Evolutionary conservation across 768 basidiomycete genomes (phyloP).

Genomic region (Lyophyllum semitale): DNA sequence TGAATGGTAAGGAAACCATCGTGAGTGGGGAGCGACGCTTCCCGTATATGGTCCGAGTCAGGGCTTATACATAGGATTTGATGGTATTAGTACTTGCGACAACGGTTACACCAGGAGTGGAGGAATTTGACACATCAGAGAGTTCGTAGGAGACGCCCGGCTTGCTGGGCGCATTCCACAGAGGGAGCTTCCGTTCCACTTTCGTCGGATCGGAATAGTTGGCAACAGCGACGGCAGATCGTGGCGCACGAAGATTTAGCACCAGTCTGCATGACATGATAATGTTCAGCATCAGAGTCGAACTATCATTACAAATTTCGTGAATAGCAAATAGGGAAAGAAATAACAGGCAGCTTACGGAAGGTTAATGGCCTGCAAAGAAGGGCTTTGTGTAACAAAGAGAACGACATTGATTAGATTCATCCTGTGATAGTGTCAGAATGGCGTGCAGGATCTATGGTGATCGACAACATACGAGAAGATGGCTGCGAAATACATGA

Average conservation of each 20-base stretch:
- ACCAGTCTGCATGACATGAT: conserved; percentile 26
- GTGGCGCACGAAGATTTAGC: conserved; percentile 22
- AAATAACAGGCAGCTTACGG: conserved; percentile 14
- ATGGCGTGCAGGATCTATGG: not conserved
- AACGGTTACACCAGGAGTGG: not conserved
- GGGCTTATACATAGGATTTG: not conserved
- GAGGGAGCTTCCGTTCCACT: not conserved
- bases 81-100: not conserved
- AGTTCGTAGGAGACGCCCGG: not conserved
- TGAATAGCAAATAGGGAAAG: not conserved
- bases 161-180: conserved; percentile 7
- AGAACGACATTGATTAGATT: conserved; percentile 23
- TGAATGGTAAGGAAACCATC: too few relatives aligned
- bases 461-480: conserved; percentile 11
- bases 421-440: conserved; percentile 10
- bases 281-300: conserved; percentile 24
- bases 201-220: not conserved
- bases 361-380: conserved; percentile 21
- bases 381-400: conserved; percentile 15
- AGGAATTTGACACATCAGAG: not conserved
- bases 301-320: conserved; percentile 1
- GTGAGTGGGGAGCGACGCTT: too few relatives aligned
- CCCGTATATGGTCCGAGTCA: too few relatives aligned
- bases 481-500: conserved; percentile 27
- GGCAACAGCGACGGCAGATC: not conserved